Conservation (phyloP, 352 stramenopile species). For the Pythium grandisporangium region DNA sequence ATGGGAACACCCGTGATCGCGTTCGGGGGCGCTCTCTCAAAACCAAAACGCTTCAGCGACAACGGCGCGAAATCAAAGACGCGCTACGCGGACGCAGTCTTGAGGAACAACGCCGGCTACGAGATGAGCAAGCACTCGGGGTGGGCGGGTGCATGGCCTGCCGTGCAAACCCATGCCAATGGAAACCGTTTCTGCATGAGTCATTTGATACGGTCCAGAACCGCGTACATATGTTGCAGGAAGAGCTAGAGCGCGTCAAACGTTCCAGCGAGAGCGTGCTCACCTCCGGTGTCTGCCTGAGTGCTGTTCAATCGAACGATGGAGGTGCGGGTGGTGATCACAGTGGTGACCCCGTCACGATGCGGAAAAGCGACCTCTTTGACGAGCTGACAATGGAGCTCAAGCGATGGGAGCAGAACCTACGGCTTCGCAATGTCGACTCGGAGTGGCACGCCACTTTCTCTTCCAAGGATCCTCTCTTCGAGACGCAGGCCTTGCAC, state of each 20-base stretch:
- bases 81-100: slow-evolving; percentile 43
- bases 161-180: slow-evolving; percentile 51
- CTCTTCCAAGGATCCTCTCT: slow-evolving; percentile 60
- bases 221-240: slow-evolving; percentile 46
- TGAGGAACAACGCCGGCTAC: slow-evolving; percentile 47
- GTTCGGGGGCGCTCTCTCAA: slow-evolving; percentile 42
- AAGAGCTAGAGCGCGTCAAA: slow-evolving; percentile 70
- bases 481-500: slow-evolving; percentile 88
- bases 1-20: slow-evolving; percentile 22
- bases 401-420: slow-evolving; percentile 59
- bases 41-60: slow-evolving; percentile 53
- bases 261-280: slow-evolving; percentile 36
- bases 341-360: slow-evolving; percentile 24
- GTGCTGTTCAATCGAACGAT: slow-evolving; percentile 46
- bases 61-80: slow-evolving; percentile 71
- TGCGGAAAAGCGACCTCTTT: slow-evolving; percentile 65
- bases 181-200: slow-evolving; percentile 53
- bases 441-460: slow-evolving; percentile 90
- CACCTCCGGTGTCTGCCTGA: slow-evolving; percentile 43
- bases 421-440: slow-evolving; percentile 79
- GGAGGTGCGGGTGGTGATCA: too few species aligned
- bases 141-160: slow-evolving; percentile 77
- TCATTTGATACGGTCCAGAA: slow-evolving; percentile 37
- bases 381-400: slow-evolving; percentile 59
- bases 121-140: slow-evolving; percentile 67